Conservation (phyloP, 345 rosid species). For the Fremontodendron californicum region DNA sequence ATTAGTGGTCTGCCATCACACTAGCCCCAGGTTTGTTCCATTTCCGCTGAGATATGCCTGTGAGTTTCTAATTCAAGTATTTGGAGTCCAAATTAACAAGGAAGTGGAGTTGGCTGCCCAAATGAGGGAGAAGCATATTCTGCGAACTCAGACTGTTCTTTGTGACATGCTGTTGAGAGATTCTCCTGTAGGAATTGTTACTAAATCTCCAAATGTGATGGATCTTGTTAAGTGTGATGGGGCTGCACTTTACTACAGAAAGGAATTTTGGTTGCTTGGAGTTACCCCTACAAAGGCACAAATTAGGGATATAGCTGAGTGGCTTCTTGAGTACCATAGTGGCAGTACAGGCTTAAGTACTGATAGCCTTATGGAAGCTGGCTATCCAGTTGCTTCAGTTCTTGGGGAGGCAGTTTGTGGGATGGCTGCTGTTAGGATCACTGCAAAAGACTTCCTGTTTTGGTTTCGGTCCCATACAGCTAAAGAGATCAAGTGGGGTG, state of each 20-base stretch:
- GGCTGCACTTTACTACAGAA: constrained; percentile 63
- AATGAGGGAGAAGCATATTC: constrained; percentile 63
- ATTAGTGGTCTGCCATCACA: constrained; percentile 88
- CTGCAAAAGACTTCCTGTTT: constrained; percentile 64
- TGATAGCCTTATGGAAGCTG: constrained; percentile 81
- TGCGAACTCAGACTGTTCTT: constrained; percentile 66
- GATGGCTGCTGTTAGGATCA: constrained; percentile 60
- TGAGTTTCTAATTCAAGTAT: constrained; percentile 76
- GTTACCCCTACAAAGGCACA: constrained; percentile 68
- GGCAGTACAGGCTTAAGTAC: constrained; percentile 68
- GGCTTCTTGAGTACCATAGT: constrained; percentile 64
- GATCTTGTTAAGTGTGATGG: constrained; percentile 88
- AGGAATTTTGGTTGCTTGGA: constrained; percentile 66
- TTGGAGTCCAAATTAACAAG: constrained; percentile 69
- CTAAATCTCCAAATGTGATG: constrained; percentile 79
- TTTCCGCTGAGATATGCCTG: constrained; percentile 85
- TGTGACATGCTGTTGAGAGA: constrained; percentile 91
- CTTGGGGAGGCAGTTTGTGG: constrained; percentile 72
- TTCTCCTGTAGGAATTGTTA: constrained; percentile 69
- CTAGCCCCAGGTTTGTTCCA: constrained; percentile 64
- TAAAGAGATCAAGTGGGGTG: constrained; percentile 86
- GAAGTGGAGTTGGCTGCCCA: constrained; percentile 69
- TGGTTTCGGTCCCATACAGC: constrained; percentile 86
- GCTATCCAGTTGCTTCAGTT: constrained; percentile 66
- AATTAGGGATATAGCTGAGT: constrained; percentile 55